phyloP scores from a whole-genome alignment of 176 grass and related monocot species.

The Oryza glumipatula region DNA sequence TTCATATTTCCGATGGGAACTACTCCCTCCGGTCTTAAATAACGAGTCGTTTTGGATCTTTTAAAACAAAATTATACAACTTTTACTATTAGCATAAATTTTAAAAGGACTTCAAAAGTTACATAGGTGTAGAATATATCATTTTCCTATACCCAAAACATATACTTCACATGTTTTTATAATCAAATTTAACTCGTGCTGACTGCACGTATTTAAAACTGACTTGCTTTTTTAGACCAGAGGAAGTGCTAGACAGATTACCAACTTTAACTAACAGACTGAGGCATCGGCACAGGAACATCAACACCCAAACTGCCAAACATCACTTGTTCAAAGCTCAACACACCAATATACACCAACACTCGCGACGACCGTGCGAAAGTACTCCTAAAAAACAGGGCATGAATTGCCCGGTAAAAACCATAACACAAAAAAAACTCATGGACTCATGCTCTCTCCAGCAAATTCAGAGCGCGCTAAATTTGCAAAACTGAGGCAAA shows the following conservation, averaged over 20 bases:
- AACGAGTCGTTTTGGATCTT: no score
- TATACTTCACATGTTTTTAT: no score
- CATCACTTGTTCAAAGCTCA: neutral
- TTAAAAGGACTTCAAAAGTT: no score
- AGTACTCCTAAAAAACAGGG: neutral
- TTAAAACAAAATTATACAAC: no score
- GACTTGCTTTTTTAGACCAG: no score
- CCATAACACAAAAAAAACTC: neutral
- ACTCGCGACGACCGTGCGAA: neutral
- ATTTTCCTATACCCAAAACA: no score
- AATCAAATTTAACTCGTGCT: no score
- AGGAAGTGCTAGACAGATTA: neutral
- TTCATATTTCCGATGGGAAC: neutral
- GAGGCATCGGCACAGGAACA: neutral
- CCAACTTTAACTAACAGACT: neutral
- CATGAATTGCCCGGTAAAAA: neutral
- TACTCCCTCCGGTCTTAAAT: no score
- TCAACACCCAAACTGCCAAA: neutral
- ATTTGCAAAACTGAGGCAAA: neutral
- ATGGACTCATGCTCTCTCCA: neutral
- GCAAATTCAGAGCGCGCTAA: constrained; percentile 2
- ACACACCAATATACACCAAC: neutral
- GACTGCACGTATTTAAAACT: no score
- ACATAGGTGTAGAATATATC: no score
- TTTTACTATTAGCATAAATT: no score